A percentile compares a stretch with the other conserved stretches of the same genome.
Evolutionary conservation across 169 alveolate species (phyloP).

Genomic region (Plasmodium vivax): DNA sequence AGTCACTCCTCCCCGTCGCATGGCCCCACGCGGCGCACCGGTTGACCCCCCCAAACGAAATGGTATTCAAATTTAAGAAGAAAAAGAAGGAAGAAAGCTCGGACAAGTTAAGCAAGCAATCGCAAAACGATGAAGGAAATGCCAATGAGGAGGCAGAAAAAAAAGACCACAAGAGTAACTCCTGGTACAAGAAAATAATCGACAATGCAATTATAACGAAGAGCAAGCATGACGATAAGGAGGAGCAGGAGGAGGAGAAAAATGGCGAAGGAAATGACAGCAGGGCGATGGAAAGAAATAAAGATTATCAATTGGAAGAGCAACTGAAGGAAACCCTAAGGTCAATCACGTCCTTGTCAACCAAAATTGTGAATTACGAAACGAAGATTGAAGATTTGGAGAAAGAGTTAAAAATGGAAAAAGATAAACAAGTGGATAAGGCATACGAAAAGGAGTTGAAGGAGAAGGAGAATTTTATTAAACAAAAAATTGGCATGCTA

Average conservation of each 20-base stretch:
- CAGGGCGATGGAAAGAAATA: neutral
- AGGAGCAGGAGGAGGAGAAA: neutral
- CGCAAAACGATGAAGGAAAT: constrained; percentile 7
- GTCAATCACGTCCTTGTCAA: constrained; percentile 41
- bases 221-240: constrained; percentile 2
- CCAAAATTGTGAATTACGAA: constrained; percentile 23
- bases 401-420: constrained; percentile 44
- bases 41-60: neutral
- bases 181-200: constrained; percentile 49
- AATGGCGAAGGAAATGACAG: neutral
- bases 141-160: constrained; percentile 2
- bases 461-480: constrained; percentile 42
- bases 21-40: neutral
- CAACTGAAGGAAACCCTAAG: constrained; percentile 55
- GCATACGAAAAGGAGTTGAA: constrained; percentile 29
- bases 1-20: neutral
- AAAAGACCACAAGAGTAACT: constrained; percentile 16
- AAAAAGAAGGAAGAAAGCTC: constrained; percentile 22
- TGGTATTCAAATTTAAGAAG: constrained; percentile 46
- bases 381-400: constrained; percentile 38
- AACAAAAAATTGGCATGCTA: constrained; percentile 14
- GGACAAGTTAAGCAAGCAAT: constrained; percentile 5
- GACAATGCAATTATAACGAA: constrained; percentile 21
- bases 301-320: constrained; percentile 21
- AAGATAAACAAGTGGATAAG: constrained; percentile 29